Evolutionary conservation across 495 filamentous ascomycete species (phyloP).

Genomic region (Xylaria bambusicola): DNA sequence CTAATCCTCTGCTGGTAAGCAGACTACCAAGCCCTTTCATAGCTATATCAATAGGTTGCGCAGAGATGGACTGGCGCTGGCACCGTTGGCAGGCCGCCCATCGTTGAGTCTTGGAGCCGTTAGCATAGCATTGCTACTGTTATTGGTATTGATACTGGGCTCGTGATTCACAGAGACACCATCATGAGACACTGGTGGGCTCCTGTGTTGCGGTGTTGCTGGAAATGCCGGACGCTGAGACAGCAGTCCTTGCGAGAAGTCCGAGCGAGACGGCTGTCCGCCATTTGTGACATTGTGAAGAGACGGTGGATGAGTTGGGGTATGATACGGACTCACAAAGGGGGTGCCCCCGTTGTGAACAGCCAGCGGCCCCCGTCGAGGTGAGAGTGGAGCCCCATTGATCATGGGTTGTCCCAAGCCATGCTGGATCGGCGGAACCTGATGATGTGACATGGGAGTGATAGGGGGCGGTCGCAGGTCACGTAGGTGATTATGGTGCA

Average conservation of each 20-base stretch:
- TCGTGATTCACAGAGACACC: slow-evolving; percentile 36
- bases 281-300: slow-evolving; percentile 41
- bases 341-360: slow-evolving; percentile 23
- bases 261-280: slow-evolving; percentile 34
- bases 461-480: slow-evolving; percentile 46
- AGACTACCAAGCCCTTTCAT: slow-evolving; percentile 23
- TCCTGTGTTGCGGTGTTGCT: slow-evolving; percentile 32
- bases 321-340: slow-evolving; percentile 30
- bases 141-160: slow-evolving; percentile 24
- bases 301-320: slow-evolving; percentile 35
- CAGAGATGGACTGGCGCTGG: slow-evolving; percentile 75
- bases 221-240: slow-evolving; percentile 36
- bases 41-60: slow-evolving; percentile 61
- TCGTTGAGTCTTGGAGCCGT: slow-evolving; percentile 39
- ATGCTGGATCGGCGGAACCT: slow-evolving; percentile 38
- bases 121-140: slow-evolving; percentile 9
- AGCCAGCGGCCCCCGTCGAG: slow-evolving; percentile 28
- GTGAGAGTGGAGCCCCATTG: slow-evolving; percentile 45
- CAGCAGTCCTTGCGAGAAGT: slow-evolving; percentile 38
- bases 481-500: slow-evolving; percentile 44
- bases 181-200: slow-evolving; percentile 37
- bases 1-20: slow-evolving; percentile 21
- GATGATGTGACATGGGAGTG: slow-evolving; percentile 38
- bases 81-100: slow-evolving; percentile 54
- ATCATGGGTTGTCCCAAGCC: slow-evolving; percentile 42